These are phyloP conservation scores for Mucor lusitanicus DNA, from an alignment of 371 early-diverging fungal species.

Conservation along the genomic window DNA sequence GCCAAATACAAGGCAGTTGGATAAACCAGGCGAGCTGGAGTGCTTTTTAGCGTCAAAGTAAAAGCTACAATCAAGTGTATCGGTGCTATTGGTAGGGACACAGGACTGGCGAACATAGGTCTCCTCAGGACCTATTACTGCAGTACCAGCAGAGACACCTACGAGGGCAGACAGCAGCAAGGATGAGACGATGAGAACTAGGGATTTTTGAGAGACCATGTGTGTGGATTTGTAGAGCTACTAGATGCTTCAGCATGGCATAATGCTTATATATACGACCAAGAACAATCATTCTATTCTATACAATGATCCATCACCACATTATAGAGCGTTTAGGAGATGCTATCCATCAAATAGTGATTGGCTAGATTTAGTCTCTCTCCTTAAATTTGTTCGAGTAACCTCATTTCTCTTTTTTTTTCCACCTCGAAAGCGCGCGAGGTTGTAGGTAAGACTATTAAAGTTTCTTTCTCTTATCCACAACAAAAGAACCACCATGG, in stretches of 20 bases:
- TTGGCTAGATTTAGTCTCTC: background rate
- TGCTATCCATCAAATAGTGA: background rate
- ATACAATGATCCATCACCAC: background rate
- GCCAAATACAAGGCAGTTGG: background rate
- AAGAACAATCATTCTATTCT: background rate
- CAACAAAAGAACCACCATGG: background rate
- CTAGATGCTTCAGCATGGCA: background rate
- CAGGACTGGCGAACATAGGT: background rate
- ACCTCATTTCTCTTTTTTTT: background rate
- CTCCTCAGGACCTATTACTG: too few species aligned
- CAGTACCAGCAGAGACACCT: too few species aligned
- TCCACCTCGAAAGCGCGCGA: background rate
- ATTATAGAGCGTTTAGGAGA: background rate
- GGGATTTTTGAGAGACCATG: background rate
- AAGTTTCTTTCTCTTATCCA: background rate
- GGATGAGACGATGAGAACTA: background rate
- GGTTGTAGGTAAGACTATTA: background rate
- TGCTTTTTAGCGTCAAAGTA: background rate
- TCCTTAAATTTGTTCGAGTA: background rate
- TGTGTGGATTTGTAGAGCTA: background rate
- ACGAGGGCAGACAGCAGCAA: background rate
- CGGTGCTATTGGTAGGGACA: background rate
- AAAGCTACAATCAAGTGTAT: background rate
- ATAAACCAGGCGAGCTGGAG: background rate
- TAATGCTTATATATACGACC: background rate